Conservation (phyloP, 306 rosid species). For the Gillenia trifoliata region DNA sequence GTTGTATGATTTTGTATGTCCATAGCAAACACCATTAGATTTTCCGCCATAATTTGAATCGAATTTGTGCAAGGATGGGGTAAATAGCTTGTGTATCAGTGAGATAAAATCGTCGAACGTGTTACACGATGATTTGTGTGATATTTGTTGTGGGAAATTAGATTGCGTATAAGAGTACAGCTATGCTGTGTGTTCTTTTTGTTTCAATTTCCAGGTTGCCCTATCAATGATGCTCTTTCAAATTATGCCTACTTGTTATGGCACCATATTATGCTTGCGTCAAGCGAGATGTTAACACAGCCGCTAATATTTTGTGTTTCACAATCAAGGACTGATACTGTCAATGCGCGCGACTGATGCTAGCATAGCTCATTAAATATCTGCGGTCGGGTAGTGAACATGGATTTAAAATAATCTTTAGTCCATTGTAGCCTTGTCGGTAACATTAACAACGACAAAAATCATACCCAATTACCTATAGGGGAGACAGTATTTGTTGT, state of each 20-base stretch:
- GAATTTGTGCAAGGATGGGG: background rate
- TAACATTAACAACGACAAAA: background rate
- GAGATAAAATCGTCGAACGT: background rate
- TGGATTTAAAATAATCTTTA: background rate
- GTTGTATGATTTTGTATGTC: background rate
- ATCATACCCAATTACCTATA: background rate
- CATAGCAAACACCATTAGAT: background rate
- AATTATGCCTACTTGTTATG: background rate
- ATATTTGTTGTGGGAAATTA: constrained; percentile 1
- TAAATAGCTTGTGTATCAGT: background rate
- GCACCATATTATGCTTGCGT: background rate
- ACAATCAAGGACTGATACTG: too few species aligned
- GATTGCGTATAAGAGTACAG: background rate
- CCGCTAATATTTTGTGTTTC: too few species aligned
- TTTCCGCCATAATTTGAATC: background rate
- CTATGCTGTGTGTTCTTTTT: background rate
- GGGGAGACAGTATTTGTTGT: background rate
- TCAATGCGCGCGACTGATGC: too few species aligned
- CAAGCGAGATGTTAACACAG: too few species aligned
- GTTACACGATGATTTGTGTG: background rate
- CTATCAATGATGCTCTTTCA: background rate
- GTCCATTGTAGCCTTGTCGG: background rate
- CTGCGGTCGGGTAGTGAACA: background rate
- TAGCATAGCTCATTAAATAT: background rate
- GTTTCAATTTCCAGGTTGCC: background rate